These are phyloP conservation scores for Aquilaria agallochum DNA, from an alignment of 441 rosid genomes.

Conservation along the genomic window DNA sequence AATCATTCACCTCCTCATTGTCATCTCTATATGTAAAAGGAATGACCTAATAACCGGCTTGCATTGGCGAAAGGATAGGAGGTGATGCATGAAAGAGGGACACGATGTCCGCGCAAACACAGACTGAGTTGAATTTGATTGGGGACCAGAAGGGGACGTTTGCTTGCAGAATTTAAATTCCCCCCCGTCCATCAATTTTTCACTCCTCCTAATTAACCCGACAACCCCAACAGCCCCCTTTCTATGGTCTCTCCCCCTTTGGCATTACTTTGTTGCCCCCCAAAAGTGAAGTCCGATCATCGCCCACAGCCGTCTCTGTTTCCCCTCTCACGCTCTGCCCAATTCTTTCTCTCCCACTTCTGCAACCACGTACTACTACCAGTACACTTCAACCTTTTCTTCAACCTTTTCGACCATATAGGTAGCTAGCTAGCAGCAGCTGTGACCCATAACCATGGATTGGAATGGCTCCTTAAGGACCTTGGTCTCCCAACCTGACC, in stretches of 20 bases:
- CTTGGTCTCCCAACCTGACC: slow-evolving; percentile 40
- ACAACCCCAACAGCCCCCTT: slow-evolving; percentile 19
- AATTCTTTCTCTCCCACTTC: slow-evolving; percentile 18
- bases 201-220: slow-evolving; percentile 23
- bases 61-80: too few species aligned
- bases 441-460: slow-evolving; percentile 38
- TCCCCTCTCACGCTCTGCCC: slow-evolving; percentile 7
- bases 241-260: slow-evolving; percentile 1
- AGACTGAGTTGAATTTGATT: not conserved
- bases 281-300: slow-evolving; percentile 29
- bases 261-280: slow-evolving; percentile 31
- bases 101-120: not conserved
- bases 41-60: too few species aligned
- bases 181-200: not conserved
- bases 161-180: slow-evolving; percentile 9
- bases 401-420: not conserved
- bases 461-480: slow-evolving; percentile 44
- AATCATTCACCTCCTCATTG: too few species aligned
- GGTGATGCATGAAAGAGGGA: not conserved
- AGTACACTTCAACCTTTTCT: slow-evolving; percentile 1
- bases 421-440: too few species aligned
- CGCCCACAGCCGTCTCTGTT: not conserved
- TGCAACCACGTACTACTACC: not conserved
- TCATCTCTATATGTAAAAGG: too few species aligned
- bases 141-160: slow-evolving; percentile 38